Evolutionary conservation across 345 rosid species (phyloP).

Genomic region (Citrus medica): DNA sequence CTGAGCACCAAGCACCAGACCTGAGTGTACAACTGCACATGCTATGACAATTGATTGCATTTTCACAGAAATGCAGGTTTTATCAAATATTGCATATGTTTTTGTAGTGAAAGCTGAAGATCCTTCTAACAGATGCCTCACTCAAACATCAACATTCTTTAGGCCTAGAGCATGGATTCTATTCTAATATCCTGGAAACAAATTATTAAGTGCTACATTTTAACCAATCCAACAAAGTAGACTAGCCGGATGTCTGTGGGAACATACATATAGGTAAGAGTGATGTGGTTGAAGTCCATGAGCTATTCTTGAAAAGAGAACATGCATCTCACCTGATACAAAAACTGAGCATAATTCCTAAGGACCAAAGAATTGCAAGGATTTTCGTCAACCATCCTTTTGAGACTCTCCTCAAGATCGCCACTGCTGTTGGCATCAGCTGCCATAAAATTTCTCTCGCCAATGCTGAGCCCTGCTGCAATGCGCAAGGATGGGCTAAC

Average conservation of each 20-base stretch:
- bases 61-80: not conserved
- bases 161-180: not conserved
- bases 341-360: conserved; percentile 40
- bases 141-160: not conserved
- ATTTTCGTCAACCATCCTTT: conserved; percentile 33
- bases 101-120: not conserved
- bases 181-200: not conserved
- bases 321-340: conserved; percentile 27
- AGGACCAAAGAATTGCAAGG: conserved; percentile 29
- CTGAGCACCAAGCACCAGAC: not conserved
- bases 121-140: not conserved
- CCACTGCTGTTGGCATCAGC: not conserved
- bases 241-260: too few relatives aligned
- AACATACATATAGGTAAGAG: not conserved
- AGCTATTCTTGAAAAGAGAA: not conserved
- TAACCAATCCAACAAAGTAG: not conserved
- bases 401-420: conserved; percentile 23
- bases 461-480: conserved; percentile 1
- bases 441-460: not conserved
- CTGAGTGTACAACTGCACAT: not conserved
- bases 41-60: too few relatives aligned
- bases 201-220: not conserved
- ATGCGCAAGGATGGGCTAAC: conserved; percentile 1
- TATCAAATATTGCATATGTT: not conserved
- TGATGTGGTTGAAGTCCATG: not conserved